Evolutionary conservation across 805 yeast species (phyloP), one percentile per base, ranked within the genome.

Genomic region (Saccharomycopsis vini): DNA sequence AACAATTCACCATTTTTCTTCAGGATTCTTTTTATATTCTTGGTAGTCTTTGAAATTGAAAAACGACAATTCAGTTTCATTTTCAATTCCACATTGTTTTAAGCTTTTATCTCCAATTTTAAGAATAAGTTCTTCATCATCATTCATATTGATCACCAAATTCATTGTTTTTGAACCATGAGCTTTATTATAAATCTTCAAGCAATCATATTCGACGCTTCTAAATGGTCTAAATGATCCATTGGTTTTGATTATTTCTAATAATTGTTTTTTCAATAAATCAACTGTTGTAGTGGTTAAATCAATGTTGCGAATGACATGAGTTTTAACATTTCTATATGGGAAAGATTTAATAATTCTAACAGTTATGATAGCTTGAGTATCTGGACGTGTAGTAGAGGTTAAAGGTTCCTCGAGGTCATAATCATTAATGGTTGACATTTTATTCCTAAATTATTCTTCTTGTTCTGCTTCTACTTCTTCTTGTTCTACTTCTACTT

Each of bases 141-240:
- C 79, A 22, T 86, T 95, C 59, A 92, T 73, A 59, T 92, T 92
- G 50, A 92, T 83, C 38, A 88, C 92, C 52, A 92, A 69, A 57
- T 92, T 88, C 77, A 88, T 82, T 2, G 96, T 85, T 63, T 92
- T 92, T 24, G 95, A 75, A 10, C 94, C 92, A 61, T 90, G 97
- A 0, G 98, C 97, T 58, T 87, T 88, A 23, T 95, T 83, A 63
- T 92, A 92, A 5, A 92, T 72, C 61, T 92, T 92, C 45, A 90
- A 60, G 0, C 89, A 69, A 57, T 90, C 84, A 50, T 77, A 83
- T 0, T 63, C 67, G 7, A 85, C 84, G 48, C 72, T 83, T 56
- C 97, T 71, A 61, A 78, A 89, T 2, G 97, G 95, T 55, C 96
- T 71, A 47, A 79, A 74, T 0, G 75, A 77, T 5, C 92, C 87